Percentiles rank a stretch among this genome's conserved stretches.
phyloP scores from a whole-genome alignment of 805 yeast species.

The Barnettozyma wickerhamii region DNA sequence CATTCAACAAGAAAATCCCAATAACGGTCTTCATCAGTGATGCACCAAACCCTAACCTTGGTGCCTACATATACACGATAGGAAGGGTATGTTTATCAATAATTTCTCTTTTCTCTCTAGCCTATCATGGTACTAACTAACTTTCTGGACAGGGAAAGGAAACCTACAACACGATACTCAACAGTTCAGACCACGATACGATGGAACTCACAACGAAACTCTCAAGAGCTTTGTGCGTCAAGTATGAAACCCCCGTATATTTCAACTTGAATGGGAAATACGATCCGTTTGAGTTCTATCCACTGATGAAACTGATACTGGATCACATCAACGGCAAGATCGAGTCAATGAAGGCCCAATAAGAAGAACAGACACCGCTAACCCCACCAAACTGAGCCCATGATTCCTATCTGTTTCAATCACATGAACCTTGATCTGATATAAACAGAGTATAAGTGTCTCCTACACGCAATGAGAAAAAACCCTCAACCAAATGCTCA shows the following conservation, averaged over 20 bases:
- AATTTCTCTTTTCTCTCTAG: not conserved
- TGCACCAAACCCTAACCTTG: slow-evolving; percentile 31
- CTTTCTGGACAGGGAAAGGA: slow-evolving; percentile 13
- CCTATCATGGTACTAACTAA: not conserved
- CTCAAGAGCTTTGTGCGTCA: slow-evolving; percentile 37
- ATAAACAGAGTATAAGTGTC: too few relatives aligned
- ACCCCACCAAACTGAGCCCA: too few relatives aligned
- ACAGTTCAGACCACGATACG: slow-evolving; percentile 32
- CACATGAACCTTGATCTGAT: too few relatives aligned
- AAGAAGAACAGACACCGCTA: too few relatives aligned
- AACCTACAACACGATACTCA: slow-evolving; percentile 40
- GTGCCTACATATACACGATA: slow-evolving; percentile 42
- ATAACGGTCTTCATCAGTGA: slow-evolving; percentile 34
- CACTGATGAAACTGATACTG: slow-evolving; percentile 26
- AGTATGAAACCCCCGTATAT: slow-evolving; percentile 39
- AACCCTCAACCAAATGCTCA: too few relatives aligned
- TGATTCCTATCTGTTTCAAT: too few relatives aligned
- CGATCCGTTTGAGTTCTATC: slow-evolving; percentile 29
- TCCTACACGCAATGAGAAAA: too few relatives aligned
- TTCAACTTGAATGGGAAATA: slow-evolving; percentile 40
- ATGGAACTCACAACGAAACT: slow-evolving; percentile 41
- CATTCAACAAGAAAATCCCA: slow-evolving; percentile 25
- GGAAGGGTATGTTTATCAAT: slow-evolving; percentile 27
- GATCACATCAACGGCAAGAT: slow-evolving; percentile 25
- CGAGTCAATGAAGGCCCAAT: not conserved